Evolutionary conservation across 2,329 filamentous ascomycete genomes (phyloP), one percentile per base, ranked within the genome.

Genomic region (Thyridium curvatum): DNA sequence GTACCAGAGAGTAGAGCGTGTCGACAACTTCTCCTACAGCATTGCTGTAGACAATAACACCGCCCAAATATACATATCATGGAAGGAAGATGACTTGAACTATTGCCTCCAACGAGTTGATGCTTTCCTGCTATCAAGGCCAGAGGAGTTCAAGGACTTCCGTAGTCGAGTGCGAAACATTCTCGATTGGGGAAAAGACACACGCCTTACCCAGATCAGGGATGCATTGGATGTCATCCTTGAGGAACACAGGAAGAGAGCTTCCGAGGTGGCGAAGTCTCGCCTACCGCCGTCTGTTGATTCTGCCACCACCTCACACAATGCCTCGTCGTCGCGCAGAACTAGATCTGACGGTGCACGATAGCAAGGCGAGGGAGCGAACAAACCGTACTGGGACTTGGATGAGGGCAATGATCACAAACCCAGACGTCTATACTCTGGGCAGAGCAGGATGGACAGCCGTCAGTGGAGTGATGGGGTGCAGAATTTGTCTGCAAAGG

Each of bases 161-260:
- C 38, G 38, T 34, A 36, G n/a, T 9, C 38, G 31, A 15, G 38
- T 40, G 7, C 38, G 32, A 12, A 37, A 36, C 38, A 40, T 40
- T 37, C 33, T 40, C 18, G 38, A 40, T 15, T 40, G 38, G 38
- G 38, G 38, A 14, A 43, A 40, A 34, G 41, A 38, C 16, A 34
- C 18, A 16, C 41, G 41, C 34, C 30, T 43, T 30, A 37, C 26
- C 18, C 33, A 40, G 37, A 43, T 43, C 18, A 38, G 16, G 34
- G 37, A 37, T 34, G 37, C 41, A 4, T 39, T 44, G 26, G 39
- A 41, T 40, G 34, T 18, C 34, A 41, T 44, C 35, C 39, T 46
- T 33, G 34, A 38, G 35, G 41, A 40, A 37, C 39, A 38, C 35
- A 40, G 41, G 38, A 41, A 38, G 36, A 52, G 18, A 45, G 51